Evolutionary conservation across 2,329 filamentous ascomycete genomes (phyloP), one percentile per base, ranked within the genome.

Genomic region (Fusarium albidum): DNA sequence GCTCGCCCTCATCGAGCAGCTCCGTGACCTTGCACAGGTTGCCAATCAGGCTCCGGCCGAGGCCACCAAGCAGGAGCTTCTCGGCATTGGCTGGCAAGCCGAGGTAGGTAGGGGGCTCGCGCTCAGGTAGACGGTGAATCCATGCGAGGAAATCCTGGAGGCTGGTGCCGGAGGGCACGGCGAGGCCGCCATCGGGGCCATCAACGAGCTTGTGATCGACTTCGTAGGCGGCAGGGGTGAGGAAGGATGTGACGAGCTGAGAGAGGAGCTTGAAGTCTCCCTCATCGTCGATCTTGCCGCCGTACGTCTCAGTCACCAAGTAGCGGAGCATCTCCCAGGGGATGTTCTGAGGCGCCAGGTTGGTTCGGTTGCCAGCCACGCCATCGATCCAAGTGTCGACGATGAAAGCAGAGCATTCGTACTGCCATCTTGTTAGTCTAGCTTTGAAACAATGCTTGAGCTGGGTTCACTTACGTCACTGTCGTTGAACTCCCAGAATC

Each of bases 401-500:
- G 62, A 99, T 96, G 73, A 91, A 95, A 48, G 92, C 91, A 38
- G 91, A 96, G 77, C 95, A 99, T 82, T 99, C 94, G 75, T 98
- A 98, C 90, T 95, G 47, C 35, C 31, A 14, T 27, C 12, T 40
- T 40, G 52, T 55, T 37, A 34, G 37, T 10, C 29, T 13, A 2
- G 26, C 32, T 13, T 32, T 15, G 13, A 29, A 27, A 21, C 8
- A 21, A 11, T 17, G 5, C 6, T 5, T 47, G 14, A 15, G 31
- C 10, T 8, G 15, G n/a, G 9, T 10, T 6, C 26, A 87, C 91
- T 90, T 85, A 96, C 91, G 76, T 99, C 95, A 66, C 93, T 96
- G 75, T 99, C 96, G 71, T 99, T 99, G 75, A 99, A 99, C 75
- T 99, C 96, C 95, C 96, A 99, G 82, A 97, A 96, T 47, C 92